Evolutionary conservation across 768 basidiomycete genomes (phyloP), one percentile per base, ranked within the genome.

Genomic region (Boletales sp.): DNA sequence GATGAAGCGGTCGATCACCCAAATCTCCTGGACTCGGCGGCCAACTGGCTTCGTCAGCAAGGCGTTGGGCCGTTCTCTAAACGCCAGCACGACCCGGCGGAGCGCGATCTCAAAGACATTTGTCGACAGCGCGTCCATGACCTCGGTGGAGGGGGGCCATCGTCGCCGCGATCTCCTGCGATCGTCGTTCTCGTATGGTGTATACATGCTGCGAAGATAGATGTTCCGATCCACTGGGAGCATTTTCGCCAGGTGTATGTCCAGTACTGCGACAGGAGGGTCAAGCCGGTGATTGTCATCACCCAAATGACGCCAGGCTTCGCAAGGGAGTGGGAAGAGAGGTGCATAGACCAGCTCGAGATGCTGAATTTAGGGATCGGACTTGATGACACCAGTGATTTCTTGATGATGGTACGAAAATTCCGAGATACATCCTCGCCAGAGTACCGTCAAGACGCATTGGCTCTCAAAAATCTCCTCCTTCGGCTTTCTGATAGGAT

Each of bases 151-250:
- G 48, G 50, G 44, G 54, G 56, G 17, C 31, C 46, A 35, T 28
- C 47, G 11, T 33, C 46, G 32, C 28, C 49, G 11, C 41, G 7
- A 39, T 31, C 56, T 13, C 15, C 47, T 40, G 21, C 58, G 39
- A 41, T 18, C 45, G 37, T 61, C 44, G 25, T 62, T 47, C 55
- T 65, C 8, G 51, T 65, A 47, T 65, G 62, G 62, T 63, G 62
- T n/a, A 65, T 64, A 17, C 57, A 57, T n/a, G 62, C 62, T 36
- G 63, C 58, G 6, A 65, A 64, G 52, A 65, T 65, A 41, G 60
- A 57, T 17, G 52, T 63, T 38, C 54, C 58, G 10, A 52, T 51
- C 31, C 61, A 65, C 39, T 64, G 62, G 62, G 49, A 49, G 12
- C 60, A 63, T 28, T 64, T 64, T 54, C 55, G 57, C 57, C 60